phyloP scores from a whole-genome alignment of 345 rosid genomes.

The Lenwebbia sp. region DNA sequence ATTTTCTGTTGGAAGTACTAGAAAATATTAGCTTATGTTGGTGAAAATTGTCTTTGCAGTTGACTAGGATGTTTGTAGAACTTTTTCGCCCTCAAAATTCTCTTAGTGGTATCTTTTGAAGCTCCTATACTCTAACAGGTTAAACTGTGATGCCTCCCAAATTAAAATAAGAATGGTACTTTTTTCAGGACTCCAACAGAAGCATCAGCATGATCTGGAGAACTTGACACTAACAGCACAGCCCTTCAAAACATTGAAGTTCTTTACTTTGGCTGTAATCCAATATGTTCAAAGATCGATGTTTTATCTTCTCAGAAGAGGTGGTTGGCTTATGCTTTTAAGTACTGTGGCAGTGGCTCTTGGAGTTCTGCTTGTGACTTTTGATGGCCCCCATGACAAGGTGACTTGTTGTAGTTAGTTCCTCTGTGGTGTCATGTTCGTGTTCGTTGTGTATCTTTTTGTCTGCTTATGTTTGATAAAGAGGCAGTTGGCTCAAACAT shows the following conservation, averaged over 20 bases:
- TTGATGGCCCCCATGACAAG: constrained; percentile 90
- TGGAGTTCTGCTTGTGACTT: constrained; percentile 49
- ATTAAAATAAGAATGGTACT: not conserved
- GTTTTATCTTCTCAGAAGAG: constrained; percentile 53
- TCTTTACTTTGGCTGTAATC: constrained; percentile 49
- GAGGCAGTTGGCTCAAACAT: not conserved
- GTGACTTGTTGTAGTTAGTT: constrained; percentile 13
- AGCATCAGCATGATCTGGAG: constrained; percentile 63
- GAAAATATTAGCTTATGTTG: not conserved
- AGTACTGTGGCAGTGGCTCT: constrained; percentile 22
- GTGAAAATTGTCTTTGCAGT: not conserved
- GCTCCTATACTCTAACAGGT: not conserved
- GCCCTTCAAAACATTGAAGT: constrained; percentile 65
- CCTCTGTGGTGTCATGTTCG: not conserved
- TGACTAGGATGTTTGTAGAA: not conserved
- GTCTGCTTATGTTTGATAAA: not conserved
- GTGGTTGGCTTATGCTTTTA: constrained; percentile 60
- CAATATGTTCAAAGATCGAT: constrained; percentile 37
- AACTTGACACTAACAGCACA: constrained; percentile 56
- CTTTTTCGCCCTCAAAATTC: not conserved
- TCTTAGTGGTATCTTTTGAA: not conserved
- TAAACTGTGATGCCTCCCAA: not conserved
- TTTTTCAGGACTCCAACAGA: constrained; percentile 44
- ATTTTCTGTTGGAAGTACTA: not conserved
- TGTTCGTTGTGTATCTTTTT: not conserved